Evolutionary conservation across 2,329 filamentous ascomycete genomes (phyloP), one percentile per base, ranked within the genome.

Genomic region (Colletotrichum magnum): DNA sequence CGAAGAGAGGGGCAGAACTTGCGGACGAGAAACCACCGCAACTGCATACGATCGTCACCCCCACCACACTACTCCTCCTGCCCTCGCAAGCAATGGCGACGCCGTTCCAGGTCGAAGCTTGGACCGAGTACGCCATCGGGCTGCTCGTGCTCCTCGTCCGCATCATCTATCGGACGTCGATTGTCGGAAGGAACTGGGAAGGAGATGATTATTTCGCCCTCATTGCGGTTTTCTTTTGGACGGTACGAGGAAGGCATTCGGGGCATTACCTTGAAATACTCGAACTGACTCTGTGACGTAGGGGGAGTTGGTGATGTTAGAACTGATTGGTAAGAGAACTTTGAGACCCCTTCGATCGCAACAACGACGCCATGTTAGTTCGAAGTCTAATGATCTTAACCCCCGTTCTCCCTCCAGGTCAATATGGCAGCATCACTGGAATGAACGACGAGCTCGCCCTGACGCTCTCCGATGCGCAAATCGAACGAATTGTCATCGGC

Each of bases 41-140:
- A 54, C 56, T 54, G 41, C 63, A 66, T 61, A 54, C 26, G 52
- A 32, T 54, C 56, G 16, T 54, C 57, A 53, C 57, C 57, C 57
- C 50, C 63, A 54, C 64, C 43, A 57, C 16, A 58, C 43, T 53
- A 41, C 63, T 48, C 63, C 63, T 48, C 58, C 43, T 18, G 18
- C 50, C 21, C 64, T 26, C 45, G 18, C 47, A 28, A 62, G 16
- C 58, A 79, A 79, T 78, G 77, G 75, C 75, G 24, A 82, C 80
- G 6, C 81, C 82, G 3, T 84, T 84, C 64, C 79, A 82, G 69
- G 75, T 73, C 5, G 82, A 84, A 71, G 81, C 81, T n/a, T 85
- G 83, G 82, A 75, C 75, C 18, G 83, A 85, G 65, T 84, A 83
- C 54, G 79, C 75, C 2, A 73, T 85, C 36, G 83, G 82, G 2